Base-by-base conservation (phyloP, 305 asterid genomes). In the Fraxinus floribunda region DNA sequence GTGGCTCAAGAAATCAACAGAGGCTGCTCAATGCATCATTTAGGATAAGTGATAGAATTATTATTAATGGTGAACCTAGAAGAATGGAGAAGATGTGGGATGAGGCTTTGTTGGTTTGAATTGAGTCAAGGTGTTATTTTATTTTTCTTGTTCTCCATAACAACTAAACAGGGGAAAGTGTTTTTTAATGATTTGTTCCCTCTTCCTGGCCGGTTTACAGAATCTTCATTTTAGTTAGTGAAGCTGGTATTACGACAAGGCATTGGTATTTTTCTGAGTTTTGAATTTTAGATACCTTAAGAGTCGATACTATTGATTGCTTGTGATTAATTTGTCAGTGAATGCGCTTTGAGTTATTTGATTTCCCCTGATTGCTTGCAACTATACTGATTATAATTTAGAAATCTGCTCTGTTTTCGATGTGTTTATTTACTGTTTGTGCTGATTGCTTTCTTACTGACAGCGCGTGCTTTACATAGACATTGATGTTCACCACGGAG, bases 401-500 rank as follows among this genome's bases (percentile, higher is more conserved):
- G 55, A 44, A 44, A 22, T 20, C n/a, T 26, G 29, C 76, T 20
- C 75, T 83, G 66, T 38, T 78, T 73, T 46, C n/a, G 26, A 76
- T 18, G 38, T 75, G 64, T 68, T 83, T 75, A 60, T 18, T 16
- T 11, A 29, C n/a, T 29, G 38, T 68, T 68, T 80, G 84, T 76
- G 79, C 82, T 81, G 16, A 35, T 70, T 18, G 36, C 34, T 11
- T 82, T 80, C 71, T 76, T 22, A 18, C 18, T 78, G 77, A 88
- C 95, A 93, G 98, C 94, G 97, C 15, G 97, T 94, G 7, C 87
- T 93, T 35, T 94, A 94, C 81, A 82, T 94, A 41, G 97, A 94
- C 87, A 94, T 94, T 75, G 97, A 94, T 86, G 90, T 94, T 81
- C 98, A 94, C 88, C 97, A 94, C 74, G 98, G 98, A 36, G 98